Base-by-base conservation (phyloP, 1,139 yeast genomes). In the Saccharomycopsis hybrid region DNA sequence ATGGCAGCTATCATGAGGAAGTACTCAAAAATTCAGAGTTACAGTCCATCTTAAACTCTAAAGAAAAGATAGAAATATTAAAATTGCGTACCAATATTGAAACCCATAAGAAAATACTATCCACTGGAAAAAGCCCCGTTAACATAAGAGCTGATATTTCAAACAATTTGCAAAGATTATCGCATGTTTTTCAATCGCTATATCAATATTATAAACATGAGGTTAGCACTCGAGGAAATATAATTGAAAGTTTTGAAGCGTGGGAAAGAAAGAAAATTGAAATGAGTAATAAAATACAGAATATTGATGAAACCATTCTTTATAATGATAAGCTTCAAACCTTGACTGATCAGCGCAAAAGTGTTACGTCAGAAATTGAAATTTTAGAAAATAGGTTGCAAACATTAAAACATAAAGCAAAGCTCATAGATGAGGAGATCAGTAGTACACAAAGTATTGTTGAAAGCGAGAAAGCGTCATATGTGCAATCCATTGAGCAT, bases 381-480 rank as follows among this genome's bases (percentile, higher is more conserved):
- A 60, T 59, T 0, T 57, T 79, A 38, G 81, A 80, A 54, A 49
- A 56, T 3, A 65, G 69, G 49, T 58, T 81, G 24, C 44, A 47
- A 3, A 60, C 61, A 5, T 57, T 79, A 27, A 69, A 65, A 47
- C 59, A 62, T 1, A 77, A 75, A 57, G 72, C 71, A 50, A 57
- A 55, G 3, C 57, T 70, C 0, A 52, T 80, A 1, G 60, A 60
- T 18, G 54, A 59, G 3, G 85, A 80, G 59, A 69, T 79, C 11
- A 65, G 66, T 13, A 71, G 70, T 40, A 74, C 85, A 0, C 73
- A 76, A 56, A 76, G 80, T n/a, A 71, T 76, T 3, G 65, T 78
- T 41, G 82, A 78, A 53, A 76, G 81, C 55, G 67, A 69, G 50
- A 64, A 78, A 0, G 70, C 78, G 0, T 65, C 68, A 41, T 74